A percentile compares a stretch with the other conserved stretches of the same genome.
phyloP scores from a whole-genome alignment of 73 alveolate genomes.

The Blepharisma japonicum region DNA sequence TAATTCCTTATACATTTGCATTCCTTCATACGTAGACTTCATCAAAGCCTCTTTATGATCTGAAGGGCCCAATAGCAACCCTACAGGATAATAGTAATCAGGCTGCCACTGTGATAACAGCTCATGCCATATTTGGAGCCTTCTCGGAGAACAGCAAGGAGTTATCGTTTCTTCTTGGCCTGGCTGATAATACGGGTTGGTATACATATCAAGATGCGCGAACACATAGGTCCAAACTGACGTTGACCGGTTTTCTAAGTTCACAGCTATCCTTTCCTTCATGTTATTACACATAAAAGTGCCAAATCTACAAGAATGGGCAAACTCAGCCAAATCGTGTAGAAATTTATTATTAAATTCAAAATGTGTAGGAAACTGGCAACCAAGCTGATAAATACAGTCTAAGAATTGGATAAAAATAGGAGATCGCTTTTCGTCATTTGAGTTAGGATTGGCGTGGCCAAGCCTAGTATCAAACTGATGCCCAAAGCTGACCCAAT shows the following conservation, averaged over 20 bases:
- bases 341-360: constrained; percentile 71
- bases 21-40: constrained; percentile 23
- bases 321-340: constrained; percentile 61
- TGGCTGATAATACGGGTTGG: constrained; percentile 28
- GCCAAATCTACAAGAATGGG: constrained; percentile 75
- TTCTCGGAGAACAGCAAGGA: neutral
- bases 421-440: constrained; percentile 81
- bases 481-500: constrained; percentile 93
- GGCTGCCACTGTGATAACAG: constrained; percentile 12
- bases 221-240: constrained; percentile 23
- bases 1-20: constrained; percentile 20
- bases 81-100: neutral
- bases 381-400: constrained; percentile 70
- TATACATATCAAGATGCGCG: constrained; percentile 4
- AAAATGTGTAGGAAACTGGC: constrained; percentile 72
- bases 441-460: constrained; percentile 41
- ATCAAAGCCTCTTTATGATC: constrained; percentile 28
- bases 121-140: constrained; percentile 15
- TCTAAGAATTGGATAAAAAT: constrained; percentile 83
- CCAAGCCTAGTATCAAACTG: constrained; percentile 86
- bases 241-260: neutral
- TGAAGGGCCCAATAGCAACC: neutral
- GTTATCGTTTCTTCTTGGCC: constrained; percentile 24
- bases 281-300: constrained; percentile 81
- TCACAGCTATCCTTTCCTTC: constrained; percentile 51